Evolutionary conservation across 1,139 yeast genomes (phyloP), one percentile per base, ranked within the genome.

Genomic region (Suhomyces chickasaworum): DNA sequence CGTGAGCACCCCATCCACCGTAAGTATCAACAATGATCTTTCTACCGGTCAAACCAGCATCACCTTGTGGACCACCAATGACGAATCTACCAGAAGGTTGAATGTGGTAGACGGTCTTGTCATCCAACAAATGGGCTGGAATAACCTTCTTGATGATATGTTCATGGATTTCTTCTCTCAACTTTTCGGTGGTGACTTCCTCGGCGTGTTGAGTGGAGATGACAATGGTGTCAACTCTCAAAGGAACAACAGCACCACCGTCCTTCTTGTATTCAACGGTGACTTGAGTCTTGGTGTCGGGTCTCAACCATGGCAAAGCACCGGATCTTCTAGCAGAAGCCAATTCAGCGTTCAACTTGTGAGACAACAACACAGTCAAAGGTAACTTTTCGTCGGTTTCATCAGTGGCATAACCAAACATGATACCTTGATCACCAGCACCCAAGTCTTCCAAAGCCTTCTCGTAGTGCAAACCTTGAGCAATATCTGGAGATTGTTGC

Each of bases 1-100:
- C 99, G 81, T 93, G 99, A 65, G 99, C 98, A 77, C 99, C 97
- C 95, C 99, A 95, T 65, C 99, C 99, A 80, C 99, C 99, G 78
- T 93, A 93, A 56, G 99, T 95, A 77, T 93, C 99, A 69, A 93
- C 99, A 68, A 93, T 93, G 73, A 93, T 93, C 83, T 93, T 93
- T 80, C 99, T 90, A 74, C 99, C 99, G 61, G 99, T 93, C 66
- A 93, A 80, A 80, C 99, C 99, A 58, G 99, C 99, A 70, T 93
- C 99, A 83, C 99, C 99, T 78, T 93, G 99, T 60, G 99, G 99
- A 73, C 99, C 99, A 78, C 99, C 99, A 71, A 93, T 93, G 65
- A 95, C 97, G 83, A 93, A 93, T 77, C 98, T 87, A 63, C 99
- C 99, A 56, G 98, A 91, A 62, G 99, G 99, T 78, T 93, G 99